A percentile compares a stretch with the other conserved stretches of the same genome.
Evolutionary conservation across 805 yeast species (phyloP).

Genomic region (Tetrapisispora namnaoensis): DNA sequence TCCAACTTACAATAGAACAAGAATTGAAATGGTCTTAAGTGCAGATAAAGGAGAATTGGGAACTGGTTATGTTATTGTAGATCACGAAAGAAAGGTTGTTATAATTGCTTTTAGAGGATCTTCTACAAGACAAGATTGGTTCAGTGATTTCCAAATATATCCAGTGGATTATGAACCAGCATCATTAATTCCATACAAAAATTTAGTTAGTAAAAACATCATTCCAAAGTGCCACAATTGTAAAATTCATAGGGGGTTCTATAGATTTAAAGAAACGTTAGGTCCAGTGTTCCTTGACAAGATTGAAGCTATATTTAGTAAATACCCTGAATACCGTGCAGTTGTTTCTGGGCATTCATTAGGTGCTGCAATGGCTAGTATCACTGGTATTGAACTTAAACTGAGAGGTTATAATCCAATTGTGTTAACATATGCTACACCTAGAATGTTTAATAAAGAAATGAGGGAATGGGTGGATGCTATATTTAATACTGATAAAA

Average conservation of each 20-base stretch:
- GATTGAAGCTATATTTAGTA: conserved; percentile 28
- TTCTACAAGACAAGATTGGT: conserved; percentile 50
- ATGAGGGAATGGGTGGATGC: conserved; percentile 45
- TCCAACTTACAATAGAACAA: conserved; percentile 24
- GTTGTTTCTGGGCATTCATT: conserved; percentile 65
- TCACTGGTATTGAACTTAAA: conserved; percentile 54
- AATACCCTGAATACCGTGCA: conserved; percentile 40
- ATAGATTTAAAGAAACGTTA: conserved; percentile 36
- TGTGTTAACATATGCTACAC: conserved; percentile 53
- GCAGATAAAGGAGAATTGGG: conserved; percentile 41
- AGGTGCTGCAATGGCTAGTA: conserved; percentile 60
- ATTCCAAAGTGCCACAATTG: conserved; percentile 39
- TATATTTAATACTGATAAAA: conserved; percentile 33
- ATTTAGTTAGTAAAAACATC: conserved; percentile 15
- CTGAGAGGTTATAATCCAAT: conserved; percentile 44
- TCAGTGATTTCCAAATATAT: conserved; percentile 42
- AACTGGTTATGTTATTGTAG: conserved; percentile 46
- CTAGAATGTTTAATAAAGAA: conserved; percentile 49
- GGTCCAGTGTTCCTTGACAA: conserved; percentile 31
- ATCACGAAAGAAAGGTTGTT: conserved; percentile 35
- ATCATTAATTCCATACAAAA: conserved; percentile 19
- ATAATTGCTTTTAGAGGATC: conserved; percentile 57
- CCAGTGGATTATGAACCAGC: conserved; percentile 42
- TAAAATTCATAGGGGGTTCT: conserved; percentile 57
- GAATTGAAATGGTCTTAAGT: conserved; percentile 33